These are phyloP conservation scores for Entonaema liquescens DNA, from an alignment of 495 filamentous ascomycete species.

Conservation along the genomic window DNA sequence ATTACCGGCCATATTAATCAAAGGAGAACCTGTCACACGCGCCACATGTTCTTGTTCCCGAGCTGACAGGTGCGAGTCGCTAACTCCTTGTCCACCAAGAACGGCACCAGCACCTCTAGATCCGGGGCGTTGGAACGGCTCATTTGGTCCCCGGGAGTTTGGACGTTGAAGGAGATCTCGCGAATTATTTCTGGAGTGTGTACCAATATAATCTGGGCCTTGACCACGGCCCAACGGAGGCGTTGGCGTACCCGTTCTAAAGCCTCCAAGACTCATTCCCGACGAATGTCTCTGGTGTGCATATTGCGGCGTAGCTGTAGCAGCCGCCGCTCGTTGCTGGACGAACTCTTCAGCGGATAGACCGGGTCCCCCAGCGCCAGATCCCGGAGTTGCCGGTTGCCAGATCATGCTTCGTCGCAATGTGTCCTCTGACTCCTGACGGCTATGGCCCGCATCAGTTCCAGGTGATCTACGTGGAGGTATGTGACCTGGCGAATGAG, in stretches of 20 bases:
- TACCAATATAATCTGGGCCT: slow-evolving; percentile 35
- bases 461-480: slow-evolving; percentile 52
- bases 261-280: slow-evolving; percentile 59
- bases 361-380: slow-evolving; percentile 53
- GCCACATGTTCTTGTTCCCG: slow-evolving; percentile 93
- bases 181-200: slow-evolving; percentile 59
- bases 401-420: slow-evolving; percentile 73
- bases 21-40: slow-evolving; percentile 81
- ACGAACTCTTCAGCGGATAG: slow-evolving; percentile 81
- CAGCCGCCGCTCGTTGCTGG: slow-evolving; percentile 76
- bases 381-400: slow-evolving; percentile 72
- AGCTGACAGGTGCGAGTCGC: slow-evolving; percentile 76
- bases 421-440: slow-evolving; percentile 58
- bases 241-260: slow-evolving; percentile 54
- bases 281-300: slow-evolving; percentile 68
- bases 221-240: slow-evolving; percentile 49
- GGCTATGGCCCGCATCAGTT: slow-evolving; percentile 48
- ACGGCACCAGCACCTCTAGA: slow-evolving; percentile 45
- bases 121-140: slow-evolving; percentile 41
- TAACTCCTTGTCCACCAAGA: slow-evolving; percentile 46
- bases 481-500: slow-evolving; percentile 51
- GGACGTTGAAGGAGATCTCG: slow-evolving; percentile 50
- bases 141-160: slow-evolving; percentile 41
- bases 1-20: slow-evolving; percentile 75
- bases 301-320: slow-evolving; percentile 53